phyloP scores from a whole-genome alignment of 129 eudicot genomes.

The Apium graveolens region DNA sequence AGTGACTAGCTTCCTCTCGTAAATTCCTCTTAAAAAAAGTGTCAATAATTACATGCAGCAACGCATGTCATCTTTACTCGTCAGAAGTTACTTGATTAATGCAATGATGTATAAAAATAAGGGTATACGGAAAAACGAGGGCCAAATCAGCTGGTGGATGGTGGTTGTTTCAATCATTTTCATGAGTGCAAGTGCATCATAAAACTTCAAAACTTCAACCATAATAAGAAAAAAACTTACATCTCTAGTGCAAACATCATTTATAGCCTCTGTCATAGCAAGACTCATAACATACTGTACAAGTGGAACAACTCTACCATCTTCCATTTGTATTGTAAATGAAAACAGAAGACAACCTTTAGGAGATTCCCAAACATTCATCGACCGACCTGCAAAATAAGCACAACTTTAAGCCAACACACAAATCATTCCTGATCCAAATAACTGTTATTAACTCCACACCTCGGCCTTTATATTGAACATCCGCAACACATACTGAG shows the following conservation, averaged over 20 bases:
- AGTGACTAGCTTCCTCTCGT: background rate
- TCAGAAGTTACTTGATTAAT: background rate
- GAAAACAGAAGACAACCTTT: constrained; percentile 80
- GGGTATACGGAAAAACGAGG: background rate
- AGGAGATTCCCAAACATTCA: constrained; percentile 96
- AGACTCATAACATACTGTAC: constrained; percentile 85
- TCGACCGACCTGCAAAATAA: constrained; percentile 48
- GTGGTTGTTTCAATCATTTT: background rate
- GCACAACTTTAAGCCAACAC: background rate
- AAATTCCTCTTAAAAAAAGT: background rate
- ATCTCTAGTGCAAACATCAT: constrained; percentile 44
- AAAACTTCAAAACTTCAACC: background rate
- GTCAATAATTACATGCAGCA: background rate
- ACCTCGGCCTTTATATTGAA: constrained; percentile 96
- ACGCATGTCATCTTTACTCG: background rate
- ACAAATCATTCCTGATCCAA: background rate
- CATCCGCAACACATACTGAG: constrained; percentile 76
- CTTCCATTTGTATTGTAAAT: constrained; percentile 84
- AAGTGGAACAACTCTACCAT: constrained; percentile 78
- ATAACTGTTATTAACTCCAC: background rate
- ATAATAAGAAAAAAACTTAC: constrained; percentile 29
- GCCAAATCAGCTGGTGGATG: background rate
- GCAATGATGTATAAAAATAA: background rate
- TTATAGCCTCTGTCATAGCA: constrained; percentile 86
- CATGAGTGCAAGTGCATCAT: no score